phyloP scores from a whole-genome alignment of 2,329 filamentous ascomycete species.

The Coleophoma eucalyptorum region DNA sequence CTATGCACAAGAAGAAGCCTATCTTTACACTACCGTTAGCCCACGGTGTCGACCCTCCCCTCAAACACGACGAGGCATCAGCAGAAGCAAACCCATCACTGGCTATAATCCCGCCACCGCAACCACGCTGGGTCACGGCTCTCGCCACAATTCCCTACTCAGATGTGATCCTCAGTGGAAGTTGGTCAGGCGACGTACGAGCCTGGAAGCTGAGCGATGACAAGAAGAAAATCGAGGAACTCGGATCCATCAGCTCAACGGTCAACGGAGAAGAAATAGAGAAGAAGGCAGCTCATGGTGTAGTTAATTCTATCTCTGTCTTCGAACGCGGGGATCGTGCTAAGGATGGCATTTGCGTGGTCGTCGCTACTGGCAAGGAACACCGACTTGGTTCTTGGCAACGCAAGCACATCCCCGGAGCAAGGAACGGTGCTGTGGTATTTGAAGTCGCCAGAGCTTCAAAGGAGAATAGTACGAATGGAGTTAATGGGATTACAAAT shows the following conservation, averaged over 20 bases:
- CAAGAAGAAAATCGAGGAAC: conserved; percentile 69
- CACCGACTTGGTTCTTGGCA: conserved; percentile 84
- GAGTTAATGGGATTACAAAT: background rate
- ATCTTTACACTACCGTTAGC: conserved; percentile 75
- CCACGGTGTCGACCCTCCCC: conserved; percentile 76
- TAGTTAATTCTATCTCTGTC: conserved; percentile 85
- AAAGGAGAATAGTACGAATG: conserved; percentile 12
- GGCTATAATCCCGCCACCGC: conserved; percentile 56
- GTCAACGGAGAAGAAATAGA: conserved; percentile 10
- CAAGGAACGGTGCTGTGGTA: conserved; percentile 79
- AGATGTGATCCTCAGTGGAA: conserved; percentile 84
- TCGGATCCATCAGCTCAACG: conserved; percentile 56
- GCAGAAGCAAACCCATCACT: conserved; percentile 65
- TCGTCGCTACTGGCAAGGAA: conserved; percentile 84
- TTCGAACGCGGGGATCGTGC: conserved; percentile 81
- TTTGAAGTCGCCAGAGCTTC: conserved; percentile 67
- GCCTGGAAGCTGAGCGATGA: conserved; percentile 84
- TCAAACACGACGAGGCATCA: conserved; percentile 65
- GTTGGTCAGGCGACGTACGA: conserved; percentile 87
- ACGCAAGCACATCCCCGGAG: conserved; percentile 45
- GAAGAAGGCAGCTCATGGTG: conserved; percentile 44
- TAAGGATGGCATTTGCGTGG: conserved; percentile 73
- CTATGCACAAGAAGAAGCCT: conserved; percentile 89
- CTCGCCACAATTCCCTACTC: conserved; percentile 83
- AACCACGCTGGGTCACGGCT: conserved; percentile 88